Percentiles rank a stretch among this genome's conserved stretches.
phyloP scores from a whole-genome alignment of 108 stramenopile species.

The Mediolabrus comicus region DNA sequence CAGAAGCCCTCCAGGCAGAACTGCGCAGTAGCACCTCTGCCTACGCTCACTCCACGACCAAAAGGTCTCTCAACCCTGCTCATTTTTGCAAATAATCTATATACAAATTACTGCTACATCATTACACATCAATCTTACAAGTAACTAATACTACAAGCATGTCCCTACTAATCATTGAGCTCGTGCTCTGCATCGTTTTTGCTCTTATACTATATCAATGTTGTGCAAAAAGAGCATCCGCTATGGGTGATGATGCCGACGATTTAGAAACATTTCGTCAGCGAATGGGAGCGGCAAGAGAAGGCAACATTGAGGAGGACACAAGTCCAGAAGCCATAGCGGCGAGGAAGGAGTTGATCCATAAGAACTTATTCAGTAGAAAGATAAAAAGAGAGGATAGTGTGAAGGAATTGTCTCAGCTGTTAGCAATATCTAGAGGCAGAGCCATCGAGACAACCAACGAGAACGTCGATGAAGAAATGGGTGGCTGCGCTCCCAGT shows the following conservation, averaged over 20 bases:
- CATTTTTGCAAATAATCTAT: no score
- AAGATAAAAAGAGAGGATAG: slow-evolving; percentile 32
- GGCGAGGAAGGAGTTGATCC: slow-evolving; percentile 28
- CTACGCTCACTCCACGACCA: no score
- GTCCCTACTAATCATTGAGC: slow-evolving; percentile 14
- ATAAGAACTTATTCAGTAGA: slow-evolving; percentile 38
- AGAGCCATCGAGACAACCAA: neutral
- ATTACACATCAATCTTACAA: neutral
- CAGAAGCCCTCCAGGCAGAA: no score
- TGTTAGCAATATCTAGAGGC: slow-evolving; percentile 34
- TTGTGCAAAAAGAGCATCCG: neutral
- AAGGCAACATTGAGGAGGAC: neutral
- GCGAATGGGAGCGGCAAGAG: neutral
- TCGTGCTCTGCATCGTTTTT: slow-evolving; percentile 12
- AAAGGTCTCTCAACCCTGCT: no score
- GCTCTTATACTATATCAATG: slow-evolving; percentile 12
- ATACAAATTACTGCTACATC: no score
- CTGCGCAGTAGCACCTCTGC: no score
- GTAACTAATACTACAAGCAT: neutral
- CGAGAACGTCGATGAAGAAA: slow-evolving; percentile 17
- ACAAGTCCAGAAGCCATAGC: neutral
- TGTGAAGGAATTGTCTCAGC: slow-evolving; percentile 24
- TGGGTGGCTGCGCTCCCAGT: neutral
- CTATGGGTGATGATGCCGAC: neutral
- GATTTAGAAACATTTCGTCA: neutral